These are phyloP conservation scores for Sistotremastrum suecicum DNA, from an alignment of 768 basidiomycete species.

Conservation along the genomic window DNA sequence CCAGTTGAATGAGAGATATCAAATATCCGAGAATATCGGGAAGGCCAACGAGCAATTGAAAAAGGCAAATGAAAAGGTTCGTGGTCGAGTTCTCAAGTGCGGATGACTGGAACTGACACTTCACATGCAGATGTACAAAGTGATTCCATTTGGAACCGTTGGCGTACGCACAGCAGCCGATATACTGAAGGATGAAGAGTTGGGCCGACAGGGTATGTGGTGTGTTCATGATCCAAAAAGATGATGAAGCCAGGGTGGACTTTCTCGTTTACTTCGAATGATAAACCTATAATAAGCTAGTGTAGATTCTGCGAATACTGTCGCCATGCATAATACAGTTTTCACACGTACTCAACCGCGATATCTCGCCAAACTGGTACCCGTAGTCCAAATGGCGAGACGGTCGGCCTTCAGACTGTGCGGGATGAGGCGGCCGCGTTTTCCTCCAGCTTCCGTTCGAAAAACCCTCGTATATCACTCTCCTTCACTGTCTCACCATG, in stretches of 20 bases:
- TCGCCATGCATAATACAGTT: no score
- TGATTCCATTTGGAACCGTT: constrained; percentile 8
- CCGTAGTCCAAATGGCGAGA: no score
- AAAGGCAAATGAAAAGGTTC: constrained; percentile 2
- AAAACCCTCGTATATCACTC: constrained; percentile 55
- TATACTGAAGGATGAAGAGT: constrained; percentile 7
- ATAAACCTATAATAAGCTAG: no score
- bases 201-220: constrained; percentile 4
- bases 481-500: constrained; percentile 63
- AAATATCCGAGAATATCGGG: constrained; percentile 1
- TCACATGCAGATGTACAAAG: background rate
- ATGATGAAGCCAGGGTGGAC: no score
- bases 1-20: constrained; percentile 2
- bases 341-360: no score
- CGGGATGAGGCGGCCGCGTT: background rate
- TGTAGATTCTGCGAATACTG: no score
- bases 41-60: constrained; percentile 1
- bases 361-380: no score
- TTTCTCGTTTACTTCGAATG: no score
- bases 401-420: no score
- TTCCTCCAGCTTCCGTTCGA: constrained; percentile 23
- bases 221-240: background rate
- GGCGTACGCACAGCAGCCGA: constrained; percentile 7
- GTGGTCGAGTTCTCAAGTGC: no score
- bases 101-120: no score